Evolutionary conservation across 2,329 filamentous ascomycete genomes (phyloP).

Genomic region (Dryadomyces quercivorus): DNA sequence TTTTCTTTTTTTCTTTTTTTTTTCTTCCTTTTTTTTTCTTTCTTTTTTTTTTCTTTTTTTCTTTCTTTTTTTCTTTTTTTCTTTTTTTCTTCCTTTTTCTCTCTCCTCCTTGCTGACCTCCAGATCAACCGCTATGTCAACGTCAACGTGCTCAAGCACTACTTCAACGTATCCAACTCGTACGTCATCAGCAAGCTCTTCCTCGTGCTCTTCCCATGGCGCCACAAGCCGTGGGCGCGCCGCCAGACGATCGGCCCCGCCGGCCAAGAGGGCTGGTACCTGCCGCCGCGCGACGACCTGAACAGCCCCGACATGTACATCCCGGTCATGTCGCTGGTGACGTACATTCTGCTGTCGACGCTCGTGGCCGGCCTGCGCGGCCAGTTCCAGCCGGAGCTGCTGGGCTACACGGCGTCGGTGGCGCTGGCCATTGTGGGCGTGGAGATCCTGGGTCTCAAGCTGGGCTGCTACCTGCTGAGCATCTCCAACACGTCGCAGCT

Average conservation of each 20-base stretch:
- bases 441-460: constrained; percentile 81
- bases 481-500: constrained; percentile 92
- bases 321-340: constrained; percentile 93
- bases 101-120: neutral
- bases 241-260: constrained; percentile 65
- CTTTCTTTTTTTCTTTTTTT: too few species aligned
- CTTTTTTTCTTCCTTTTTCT: neutral
- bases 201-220: constrained; percentile 93
- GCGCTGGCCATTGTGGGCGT: constrained; percentile 73
- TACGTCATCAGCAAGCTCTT: constrained; percentile 91
- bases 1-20: too few species aligned
- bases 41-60: neutral
- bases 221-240: constrained; percentile 93
- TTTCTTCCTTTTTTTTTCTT: neutral
- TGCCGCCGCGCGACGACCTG: constrained; percentile 86
- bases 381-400: constrained; percentile 84
- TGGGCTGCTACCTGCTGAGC: constrained; percentile 84
- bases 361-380: constrained; percentile 81
- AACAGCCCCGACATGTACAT: constrained; percentile 99
- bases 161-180: constrained; percentile 97
- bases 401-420: constrained; percentile 78
- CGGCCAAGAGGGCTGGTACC: constrained; percentile 64
- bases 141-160: constrained; percentile 84
- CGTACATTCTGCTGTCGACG: constrained; percentile 89
- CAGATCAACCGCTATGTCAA: constrained; percentile 67